Evolutionary conservation across 2,329 filamentous ascomycete genomes (phyloP), one percentile per base, ranked within the genome.

Genomic region (Lasiodiplodia hormozganensis): DNA sequence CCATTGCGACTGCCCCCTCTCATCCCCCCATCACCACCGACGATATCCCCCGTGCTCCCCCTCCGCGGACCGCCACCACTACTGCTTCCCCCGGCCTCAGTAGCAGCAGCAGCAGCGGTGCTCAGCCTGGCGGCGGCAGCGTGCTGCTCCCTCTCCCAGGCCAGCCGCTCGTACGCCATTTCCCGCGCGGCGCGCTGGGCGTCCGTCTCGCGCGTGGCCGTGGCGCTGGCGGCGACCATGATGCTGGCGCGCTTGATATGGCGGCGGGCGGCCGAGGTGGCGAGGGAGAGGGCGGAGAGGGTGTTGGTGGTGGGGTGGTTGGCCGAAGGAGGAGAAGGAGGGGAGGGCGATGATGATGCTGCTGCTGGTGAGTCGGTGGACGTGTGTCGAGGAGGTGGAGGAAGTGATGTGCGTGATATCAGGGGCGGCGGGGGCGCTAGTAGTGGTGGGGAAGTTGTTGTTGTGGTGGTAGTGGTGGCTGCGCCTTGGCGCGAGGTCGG

Each of bases 141-240:
- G 5, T 18, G 53, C n/a, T 75, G 78, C 66, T 75, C 72, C 67
- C 75, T 75, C 74, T 84, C 82, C 47, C 78, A 54, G 64, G 77
- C 77, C 65, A 83, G 69, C 65, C 82, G 72, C 67, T 76, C 72
- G 34, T 78, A 74, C 23, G 82, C 81, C 69, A 74, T 74, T 62
- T 79, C 77, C 5, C 74, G 75, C 34, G 78, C 78, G 21, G 74
- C 43, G 12, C 75, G 73, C 76, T 77, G 56, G 16, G 11, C 31
- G 4, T 75, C 79, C 64, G 76, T 73, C 64, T 75, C 74, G 82
- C 81, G 43, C 78, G 74, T 75, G 40, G 43, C 77, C 77, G 34
- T 25, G 25, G 51, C 28, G 23, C 34, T 56, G 31, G 62, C 38
- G 4, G 16, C 21, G 16, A 40, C 38, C 16, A 57, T 36, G 43